Percentiles rank a stretch among this genome's conserved stretches.
Evolutionary conservation across 306 rosid species (phyloP).

Genomic region (Cicer pinnatifidum): DNA sequence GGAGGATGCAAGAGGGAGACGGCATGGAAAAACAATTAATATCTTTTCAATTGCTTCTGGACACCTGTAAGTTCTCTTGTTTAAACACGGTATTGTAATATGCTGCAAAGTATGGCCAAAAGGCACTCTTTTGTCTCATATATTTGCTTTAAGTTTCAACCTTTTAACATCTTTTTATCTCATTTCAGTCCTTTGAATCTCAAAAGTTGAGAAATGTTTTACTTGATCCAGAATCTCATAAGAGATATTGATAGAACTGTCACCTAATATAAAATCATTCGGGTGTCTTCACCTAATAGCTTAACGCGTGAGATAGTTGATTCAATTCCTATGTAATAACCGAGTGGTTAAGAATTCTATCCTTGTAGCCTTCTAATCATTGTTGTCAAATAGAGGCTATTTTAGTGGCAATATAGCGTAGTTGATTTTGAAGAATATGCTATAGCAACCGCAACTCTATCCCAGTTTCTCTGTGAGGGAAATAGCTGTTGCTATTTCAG

Average conservation of each 20-base stretch:
- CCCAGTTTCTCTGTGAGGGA: too few relatives aligned
- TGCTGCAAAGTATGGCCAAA: conserved; percentile 28
- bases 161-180: neutral
- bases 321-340: neutral
- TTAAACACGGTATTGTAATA: conserved; percentile 36
- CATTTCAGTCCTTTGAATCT: conserved; percentile 3
- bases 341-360: neutral
- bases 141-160: conserved; percentile 14
- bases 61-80: conserved; percentile 78
- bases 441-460: too few relatives aligned
- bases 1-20: conserved; percentile 71
- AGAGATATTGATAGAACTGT: conserved; percentile 20
- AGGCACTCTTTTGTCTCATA: neutral
- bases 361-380: neutral
- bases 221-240: conserved; percentile 20
- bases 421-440: too few relatives aligned
- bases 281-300: neutral
- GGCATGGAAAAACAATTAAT: conserved; percentile 84
- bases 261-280: conserved; percentile 6
- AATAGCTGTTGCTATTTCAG: too few relatives aligned
- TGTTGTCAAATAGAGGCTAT: too few relatives aligned
- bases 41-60: conserved; percentile 98
- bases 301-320: neutral
- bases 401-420: too few relatives aligned
- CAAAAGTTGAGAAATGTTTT: conserved; percentile 4